Conservation (phyloP, 352 stramenopile genomes). For the Chloridella minuta region DNA sequence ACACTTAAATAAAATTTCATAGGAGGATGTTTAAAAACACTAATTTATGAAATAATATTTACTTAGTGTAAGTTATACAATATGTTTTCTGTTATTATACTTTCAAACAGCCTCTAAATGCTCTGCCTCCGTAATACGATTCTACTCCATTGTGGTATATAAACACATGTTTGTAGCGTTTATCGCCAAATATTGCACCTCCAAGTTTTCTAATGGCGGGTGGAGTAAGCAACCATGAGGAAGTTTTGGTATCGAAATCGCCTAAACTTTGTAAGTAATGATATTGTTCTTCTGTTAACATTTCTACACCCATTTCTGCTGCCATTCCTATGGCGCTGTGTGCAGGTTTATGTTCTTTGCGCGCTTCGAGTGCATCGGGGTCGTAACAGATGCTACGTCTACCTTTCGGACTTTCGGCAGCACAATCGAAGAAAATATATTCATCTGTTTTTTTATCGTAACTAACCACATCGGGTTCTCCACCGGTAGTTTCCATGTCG, state of each 20-base stretch:
- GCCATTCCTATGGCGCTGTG: neutral
- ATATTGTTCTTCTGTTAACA: neutral
- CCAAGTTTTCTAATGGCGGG: neutral
- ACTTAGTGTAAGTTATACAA: too few relatives aligned
- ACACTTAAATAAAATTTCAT: too few relatives aligned
- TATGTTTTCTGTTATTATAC: too few relatives aligned
- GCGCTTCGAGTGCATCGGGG: neutral
- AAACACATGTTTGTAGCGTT: neutral
- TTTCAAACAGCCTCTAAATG: neutral
- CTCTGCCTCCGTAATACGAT: neutral
- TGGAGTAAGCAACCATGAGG: neutral
- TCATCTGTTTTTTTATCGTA: neutral
- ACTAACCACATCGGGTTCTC: neutral
- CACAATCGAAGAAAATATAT: constrained; percentile 1
- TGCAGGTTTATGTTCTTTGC: neutral
- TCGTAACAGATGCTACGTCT: neutral
- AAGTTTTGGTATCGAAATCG: neutral
- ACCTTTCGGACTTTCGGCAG: neutral
- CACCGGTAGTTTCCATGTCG: neutral
- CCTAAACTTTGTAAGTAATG: neutral
- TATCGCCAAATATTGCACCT: neutral
- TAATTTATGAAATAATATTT: too few relatives aligned
- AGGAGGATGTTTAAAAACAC: too few relatives aligned
- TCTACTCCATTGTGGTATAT: neutral
- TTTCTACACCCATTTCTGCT: neutral